A percentile compares a stretch with the other conserved stretches of the same genome.
These are phyloP conservation scores for Inosperma sp. DNA, from an alignment of 768 basidiomycete species.

Conservation along the genomic window DNA sequence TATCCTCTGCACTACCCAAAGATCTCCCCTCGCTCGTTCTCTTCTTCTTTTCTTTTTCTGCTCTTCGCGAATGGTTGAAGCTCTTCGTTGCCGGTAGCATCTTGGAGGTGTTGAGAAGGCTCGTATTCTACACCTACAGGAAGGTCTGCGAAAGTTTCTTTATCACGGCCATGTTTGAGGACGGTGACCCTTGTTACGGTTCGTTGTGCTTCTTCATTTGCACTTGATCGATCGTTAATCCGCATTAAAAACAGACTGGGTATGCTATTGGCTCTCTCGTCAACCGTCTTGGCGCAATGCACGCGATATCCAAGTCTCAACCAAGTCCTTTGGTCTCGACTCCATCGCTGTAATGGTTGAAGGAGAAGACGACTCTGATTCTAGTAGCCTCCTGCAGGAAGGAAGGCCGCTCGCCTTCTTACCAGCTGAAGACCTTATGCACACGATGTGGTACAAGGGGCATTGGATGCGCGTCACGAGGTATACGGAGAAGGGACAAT, in stretches of 20 bases:
- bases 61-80: conserved; percentile 59
- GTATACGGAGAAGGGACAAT: conserved; percentile 31
- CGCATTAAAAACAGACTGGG: conserved; percentile 47
- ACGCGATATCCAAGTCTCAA: conserved; percentile 50
- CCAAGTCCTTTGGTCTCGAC: conserved; percentile 34
- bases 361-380: conserved; percentile 36
- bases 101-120: conserved; percentile 54
- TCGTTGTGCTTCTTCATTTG: conserved; percentile 19
- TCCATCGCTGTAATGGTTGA: conserved; percentile 30
- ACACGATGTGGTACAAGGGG: conserved; percentile 46
- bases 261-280: conserved; percentile 64
- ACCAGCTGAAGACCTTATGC: conserved; percentile 37
- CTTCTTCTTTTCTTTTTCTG: conserved; percentile 49
- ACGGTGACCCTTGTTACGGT: conserved; percentile 56
- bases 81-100: conserved; percentile 58
- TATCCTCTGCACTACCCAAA: conserved; percentile 15
- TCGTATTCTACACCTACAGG: conserved; percentile 39
- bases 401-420: conserved; percentile 39
- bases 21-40: conserved; percentile 33
- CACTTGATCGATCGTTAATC: neutral
- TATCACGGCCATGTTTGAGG: conserved; percentile 58
- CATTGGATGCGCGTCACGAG: conserved; percentile 42
- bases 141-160: conserved; percentile 49
- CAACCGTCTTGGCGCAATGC: conserved; percentile 57
- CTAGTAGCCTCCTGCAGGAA: conserved; percentile 18